Evolutionary conservation across 495 filamentous ascomycete species (phyloP).

Genomic region (Aspergillus coremiiformis): DNA sequence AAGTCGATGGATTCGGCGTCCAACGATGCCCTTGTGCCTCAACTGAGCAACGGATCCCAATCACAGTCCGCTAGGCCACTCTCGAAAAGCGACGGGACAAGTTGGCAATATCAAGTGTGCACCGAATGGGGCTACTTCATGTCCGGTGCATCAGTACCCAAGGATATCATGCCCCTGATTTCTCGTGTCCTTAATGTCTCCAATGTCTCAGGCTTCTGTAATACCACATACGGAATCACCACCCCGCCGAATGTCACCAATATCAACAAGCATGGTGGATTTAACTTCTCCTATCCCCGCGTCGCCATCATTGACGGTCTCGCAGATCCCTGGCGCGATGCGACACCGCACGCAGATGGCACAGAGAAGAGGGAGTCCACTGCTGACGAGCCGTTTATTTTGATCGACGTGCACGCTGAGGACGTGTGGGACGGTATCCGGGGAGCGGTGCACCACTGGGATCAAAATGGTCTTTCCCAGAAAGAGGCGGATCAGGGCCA

Average conservation of each 20-base stretch:
- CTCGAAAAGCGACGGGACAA: conserved; percentile 37
- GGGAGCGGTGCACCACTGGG: conserved; percentile 63
- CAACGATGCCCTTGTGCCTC: background rate
- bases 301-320: conserved; percentile 63
- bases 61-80: background rate
- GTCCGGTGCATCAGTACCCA: conserved; percentile 56
- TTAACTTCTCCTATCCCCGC: conserved; percentile 53
- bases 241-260: conserved; percentile 43
- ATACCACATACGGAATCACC: conserved; percentile 55
- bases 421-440: conserved; percentile 18
- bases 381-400: conserved; percentile 50
- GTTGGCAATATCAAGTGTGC: conserved; percentile 55
- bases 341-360: conserved; percentile 52
- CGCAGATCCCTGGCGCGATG: conserved; percentile 62
- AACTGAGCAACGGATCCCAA: background rate
- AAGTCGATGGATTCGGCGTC: conserved; percentile 22
- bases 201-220: conserved; percentile 48
- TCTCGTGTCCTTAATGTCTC: conserved; percentile 54
- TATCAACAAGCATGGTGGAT: conserved; percentile 67
- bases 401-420: conserved; percentile 38
- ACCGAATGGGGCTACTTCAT: conserved; percentile 60
- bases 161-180: conserved; percentile 51
- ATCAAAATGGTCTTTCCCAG: conserved; percentile 59
- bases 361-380: conserved; percentile 44
- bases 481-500: conserved; percentile 46